Conservation (phyloP, 2,329 filamentous ascomycete species). For the Endothia cerciana region DNA sequence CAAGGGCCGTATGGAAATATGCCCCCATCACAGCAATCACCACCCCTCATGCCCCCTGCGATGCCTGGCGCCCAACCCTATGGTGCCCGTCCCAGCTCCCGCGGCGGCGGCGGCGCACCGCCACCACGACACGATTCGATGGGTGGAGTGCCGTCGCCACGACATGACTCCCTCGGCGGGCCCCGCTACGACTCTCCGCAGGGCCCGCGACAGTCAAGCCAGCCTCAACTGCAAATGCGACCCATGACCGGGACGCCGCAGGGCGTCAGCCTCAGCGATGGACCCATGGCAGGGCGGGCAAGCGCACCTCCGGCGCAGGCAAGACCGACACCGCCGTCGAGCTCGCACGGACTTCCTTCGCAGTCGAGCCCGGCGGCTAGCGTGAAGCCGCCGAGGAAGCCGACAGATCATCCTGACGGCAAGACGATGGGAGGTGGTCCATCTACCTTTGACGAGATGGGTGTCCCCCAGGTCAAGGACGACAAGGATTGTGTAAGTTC, state of each 20-base stretch:
- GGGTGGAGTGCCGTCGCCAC: not conserved
- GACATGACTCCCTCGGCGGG: not conserved
- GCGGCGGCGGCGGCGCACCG: constrained; percentile 22
- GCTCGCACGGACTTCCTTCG: constrained; percentile 13
- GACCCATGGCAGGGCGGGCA: constrained; percentile 36
- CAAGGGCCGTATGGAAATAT: constrained; percentile 22
- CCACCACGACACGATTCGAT: not conserved
- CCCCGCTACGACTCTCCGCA: constrained; percentile 11
- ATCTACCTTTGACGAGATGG: constrained; percentile 98
- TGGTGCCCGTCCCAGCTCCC: constrained; percentile 18
- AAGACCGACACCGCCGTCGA: constrained; percentile 29
- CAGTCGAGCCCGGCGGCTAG: constrained; percentile 26
- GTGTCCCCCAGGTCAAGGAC: constrained; percentile 80
- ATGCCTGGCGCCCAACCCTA: constrained; percentile 34
- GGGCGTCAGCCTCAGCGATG: constrained; percentile 24
- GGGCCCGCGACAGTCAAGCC: constrained; percentile 20
- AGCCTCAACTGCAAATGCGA: constrained; percentile 18
- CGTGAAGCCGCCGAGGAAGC: constrained; percentile 22
- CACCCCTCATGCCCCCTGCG: constrained; percentile 32
- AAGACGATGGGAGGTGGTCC: constrained; percentile 72
- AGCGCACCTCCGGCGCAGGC: constrained; percentile 42
- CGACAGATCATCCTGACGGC: constrained; percentile 42
- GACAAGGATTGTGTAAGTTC: constrained; percentile 87
- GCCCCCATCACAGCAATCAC: constrained; percentile 17
- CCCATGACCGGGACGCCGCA: constrained; percentile 13